phyloP scores from a whole-genome alignment of 352 stramenopile species.

The Phytophthora agathidicida region DNA sequence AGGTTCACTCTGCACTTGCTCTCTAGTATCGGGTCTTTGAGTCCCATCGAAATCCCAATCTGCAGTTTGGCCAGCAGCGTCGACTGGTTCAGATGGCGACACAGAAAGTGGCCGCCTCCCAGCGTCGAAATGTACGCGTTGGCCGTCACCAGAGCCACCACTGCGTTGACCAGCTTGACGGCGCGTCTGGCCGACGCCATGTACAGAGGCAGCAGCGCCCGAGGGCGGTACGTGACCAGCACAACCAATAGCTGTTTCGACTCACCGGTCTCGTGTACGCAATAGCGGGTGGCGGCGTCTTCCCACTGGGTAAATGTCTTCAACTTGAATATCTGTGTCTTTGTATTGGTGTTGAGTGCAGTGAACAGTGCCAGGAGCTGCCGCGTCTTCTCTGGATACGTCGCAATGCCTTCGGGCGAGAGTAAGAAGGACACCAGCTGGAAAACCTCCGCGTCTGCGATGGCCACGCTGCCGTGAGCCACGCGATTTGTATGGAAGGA shows the following conservation, averaged over 20 bases:
- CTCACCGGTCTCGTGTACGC: slow-evolving; percentile 4
- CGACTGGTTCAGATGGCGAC: slow-evolving; percentile 70
- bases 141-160: slow-evolving; percentile 77
- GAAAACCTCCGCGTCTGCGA: slow-evolving; percentile 44
- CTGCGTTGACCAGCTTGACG: slow-evolving; percentile 67
- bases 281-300: slow-evolving; percentile 29
- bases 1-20: slow-evolving; percentile 87
- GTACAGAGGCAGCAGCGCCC: slow-evolving; percentile 55
- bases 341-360: not conserved
- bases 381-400: slow-evolving; percentile 34
- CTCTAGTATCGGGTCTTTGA: slow-evolving; percentile 76
- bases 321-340: not conserved
- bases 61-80: slow-evolving; percentile 80
- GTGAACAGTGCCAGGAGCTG: slow-evolving; percentile 22
- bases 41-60: slow-evolving; percentile 75
- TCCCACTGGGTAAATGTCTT: slow-evolving; percentile 21
- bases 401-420: slow-evolving; percentile 12
- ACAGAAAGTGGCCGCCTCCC: slow-evolving; percentile 82
- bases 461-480: slow-evolving; percentile 33
- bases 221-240: slow-evolving; percentile 56
- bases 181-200: slow-evolving; percentile 69
- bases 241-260: slow-evolving; percentile 9
- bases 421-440: slow-evolving; percentile 40
- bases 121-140: slow-evolving; percentile 89
- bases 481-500: not conserved